These are phyloP conservation scores for Rhodotorula sp. DNA, from an alignment of 1,284 basidiomycete species.

Conservation along the genomic window DNA sequence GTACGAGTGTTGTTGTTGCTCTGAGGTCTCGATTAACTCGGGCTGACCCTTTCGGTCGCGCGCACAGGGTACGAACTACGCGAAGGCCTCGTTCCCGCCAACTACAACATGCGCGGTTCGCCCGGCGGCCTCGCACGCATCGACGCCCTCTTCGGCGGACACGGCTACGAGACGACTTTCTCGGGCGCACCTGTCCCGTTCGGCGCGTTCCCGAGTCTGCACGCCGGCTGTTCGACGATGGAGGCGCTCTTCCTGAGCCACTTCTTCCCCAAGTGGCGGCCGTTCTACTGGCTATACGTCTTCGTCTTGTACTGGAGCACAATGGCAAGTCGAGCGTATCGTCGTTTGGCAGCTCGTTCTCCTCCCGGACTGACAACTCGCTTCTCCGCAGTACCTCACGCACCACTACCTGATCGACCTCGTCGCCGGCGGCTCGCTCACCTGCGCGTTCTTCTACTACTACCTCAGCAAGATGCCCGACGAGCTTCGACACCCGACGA, in stretches of 20 bases:
- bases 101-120: constrained; percentile 87
- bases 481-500: constrained; percentile 33
- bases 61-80: constrained; percentile 90
- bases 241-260: constrained; percentile 91
- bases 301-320: constrained; percentile 95
- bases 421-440: constrained; percentile 86
- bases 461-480: constrained; percentile 50
- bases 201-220: constrained; percentile 92
- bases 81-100: constrained; percentile 90
- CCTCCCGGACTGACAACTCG: not conserved
- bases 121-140: constrained; percentile 91
- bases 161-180: constrained; percentile 80
- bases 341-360: not conserved
- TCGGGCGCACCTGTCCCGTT: constrained; percentile 89
- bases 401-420: constrained; percentile 96
- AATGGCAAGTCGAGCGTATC: constrained; percentile 57
- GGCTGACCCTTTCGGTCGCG: not conserved
- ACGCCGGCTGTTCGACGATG: constrained; percentile 85
- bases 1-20: constrained; percentile 24
- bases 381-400: constrained; percentile 63
- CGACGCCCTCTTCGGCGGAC: constrained; percentile 76
- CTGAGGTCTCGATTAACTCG: constrained; percentile 11
- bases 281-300: constrained; percentile 68
- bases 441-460: constrained; percentile 81
- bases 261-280: constrained; percentile 70